Conservation (phyloP, 352 stramenopile genomes). For the Phytopythium kandeliae region DNA sequence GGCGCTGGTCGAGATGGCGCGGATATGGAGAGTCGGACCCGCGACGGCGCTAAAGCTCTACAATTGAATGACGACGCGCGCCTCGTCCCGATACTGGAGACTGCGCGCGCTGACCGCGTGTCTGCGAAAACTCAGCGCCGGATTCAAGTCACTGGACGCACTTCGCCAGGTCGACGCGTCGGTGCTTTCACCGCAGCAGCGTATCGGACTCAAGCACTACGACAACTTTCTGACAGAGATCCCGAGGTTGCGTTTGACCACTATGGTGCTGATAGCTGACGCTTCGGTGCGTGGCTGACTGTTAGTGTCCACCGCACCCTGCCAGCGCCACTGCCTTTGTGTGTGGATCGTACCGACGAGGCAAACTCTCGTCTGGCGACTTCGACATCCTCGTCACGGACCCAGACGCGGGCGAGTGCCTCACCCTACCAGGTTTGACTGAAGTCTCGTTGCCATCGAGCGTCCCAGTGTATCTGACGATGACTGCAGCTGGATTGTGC, state of each 20-base stretch:
- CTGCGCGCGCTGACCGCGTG: background rate
- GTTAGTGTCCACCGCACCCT: conserved; percentile 59
- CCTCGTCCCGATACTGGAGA: background rate
- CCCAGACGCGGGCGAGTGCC: conserved; percentile 55
- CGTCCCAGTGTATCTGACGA: background rate
- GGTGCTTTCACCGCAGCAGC: conserved; percentile 53
- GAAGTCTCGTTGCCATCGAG: background rate
- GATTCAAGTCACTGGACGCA: conserved; percentile 59
- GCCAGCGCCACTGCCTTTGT: conserved; percentile 55
- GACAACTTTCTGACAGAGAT: conserved; percentile 77
- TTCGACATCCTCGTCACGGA: conserved; percentile 81
- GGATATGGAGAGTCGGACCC: conserved; percentile 77
- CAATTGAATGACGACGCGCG: conserved; percentile 21
- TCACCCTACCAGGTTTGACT: conserved; percentile 45
- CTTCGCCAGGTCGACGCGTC: conserved; percentile 28
- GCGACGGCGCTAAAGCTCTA: conserved; percentile 74
- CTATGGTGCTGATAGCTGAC: too few species aligned
- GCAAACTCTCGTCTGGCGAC: conserved; percentile 61
- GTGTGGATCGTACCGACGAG: conserved; percentile 78
- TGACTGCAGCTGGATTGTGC: background rate
- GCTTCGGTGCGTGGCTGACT: too few species aligned
- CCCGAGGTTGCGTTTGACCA: too few species aligned
- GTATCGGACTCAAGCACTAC: conserved; percentile 79
- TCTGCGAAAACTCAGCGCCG: conserved; percentile 17
- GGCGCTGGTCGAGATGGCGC: conserved; percentile 54